A percentile compares a stretch with the other conserved stretches of the same genome.
Evolutionary conservation across 1,284 basidiomycete species (phyloP).

Genomic region (Ceratobasidium papillatum): DNA sequence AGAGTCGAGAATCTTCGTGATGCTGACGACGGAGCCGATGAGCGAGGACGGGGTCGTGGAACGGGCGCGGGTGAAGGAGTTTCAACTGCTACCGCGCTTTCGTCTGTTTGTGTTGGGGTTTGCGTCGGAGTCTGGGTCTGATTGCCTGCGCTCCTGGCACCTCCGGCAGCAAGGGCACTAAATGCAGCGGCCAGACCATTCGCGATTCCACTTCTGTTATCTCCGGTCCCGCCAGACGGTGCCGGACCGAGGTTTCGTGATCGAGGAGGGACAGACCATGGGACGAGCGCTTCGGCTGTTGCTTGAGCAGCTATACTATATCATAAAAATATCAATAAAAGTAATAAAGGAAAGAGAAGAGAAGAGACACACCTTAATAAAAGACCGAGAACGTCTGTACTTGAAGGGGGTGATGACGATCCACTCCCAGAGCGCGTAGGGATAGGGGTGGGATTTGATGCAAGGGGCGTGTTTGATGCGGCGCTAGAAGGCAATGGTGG

Average conservation of each 20-base stretch:
- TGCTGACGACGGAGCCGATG: neutral
- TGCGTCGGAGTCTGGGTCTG: too few species aligned
- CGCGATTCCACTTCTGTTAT: slow-evolving; percentile 6
- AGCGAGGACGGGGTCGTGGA: neutral
- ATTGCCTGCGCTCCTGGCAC: neutral
- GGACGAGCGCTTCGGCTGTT: slow-evolving; percentile 37
- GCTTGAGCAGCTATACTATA: slow-evolving; percentile 35
- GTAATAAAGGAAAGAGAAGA: slow-evolving; percentile 41
- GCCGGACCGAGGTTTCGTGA: slow-evolving; percentile 56
- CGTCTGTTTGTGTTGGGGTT: neutral
- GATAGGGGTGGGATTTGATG: slow-evolving; percentile 28
- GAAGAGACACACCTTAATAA: slow-evolving; percentile 66
- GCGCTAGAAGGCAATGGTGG: slow-evolving; percentile 27
- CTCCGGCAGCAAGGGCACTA: slow-evolving; percentile 15
- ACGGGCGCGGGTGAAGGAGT: neutral
- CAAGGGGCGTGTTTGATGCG: slow-evolving; percentile 42
- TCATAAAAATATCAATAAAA: neutral
- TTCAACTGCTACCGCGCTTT: neutral
- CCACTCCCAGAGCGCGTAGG: neutral
- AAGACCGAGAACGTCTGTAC: slow-evolving; percentile 81
- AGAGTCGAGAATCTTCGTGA: neutral
- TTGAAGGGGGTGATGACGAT: slow-evolving; percentile 48
- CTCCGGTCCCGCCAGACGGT: slow-evolving; percentile 65
- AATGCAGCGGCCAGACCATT: slow-evolving; percentile 32
- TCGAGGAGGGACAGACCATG: slow-evolving; percentile 32